phyloP scores from a whole-genome alignment of 306 rosid species.

The Psophocarpus tetragonolobus region DNA sequence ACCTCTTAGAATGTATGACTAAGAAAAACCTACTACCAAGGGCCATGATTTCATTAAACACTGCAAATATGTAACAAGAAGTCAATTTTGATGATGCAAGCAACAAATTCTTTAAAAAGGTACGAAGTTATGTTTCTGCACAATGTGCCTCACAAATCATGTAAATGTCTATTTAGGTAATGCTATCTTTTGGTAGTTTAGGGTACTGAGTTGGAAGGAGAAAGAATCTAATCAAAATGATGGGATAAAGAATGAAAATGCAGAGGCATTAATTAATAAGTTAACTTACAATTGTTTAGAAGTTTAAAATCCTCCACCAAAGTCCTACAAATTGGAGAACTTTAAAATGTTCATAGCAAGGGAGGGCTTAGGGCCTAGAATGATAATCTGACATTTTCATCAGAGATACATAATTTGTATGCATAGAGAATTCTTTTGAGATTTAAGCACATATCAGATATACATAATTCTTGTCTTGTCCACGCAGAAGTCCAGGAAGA shows the following conservation, averaged over 20 bases:
- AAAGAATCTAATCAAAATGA: not conserved
- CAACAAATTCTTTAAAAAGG: not conserved
- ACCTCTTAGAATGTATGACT: not conserved
- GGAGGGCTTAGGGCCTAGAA: not conserved
- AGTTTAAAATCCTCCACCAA: not conserved
- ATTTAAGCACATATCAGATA: not conserved
- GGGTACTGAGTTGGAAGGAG: not conserved
- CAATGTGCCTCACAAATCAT: not conserved
- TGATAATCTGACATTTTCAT: constrained; percentile 16
- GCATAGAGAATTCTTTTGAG: not conserved
- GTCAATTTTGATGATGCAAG: constrained; percentile 20
- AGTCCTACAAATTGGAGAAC: not conserved
- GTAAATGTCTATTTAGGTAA: not conserved
- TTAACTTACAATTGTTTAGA: not conserved
- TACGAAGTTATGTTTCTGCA: not conserved
- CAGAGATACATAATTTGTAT: not conserved
- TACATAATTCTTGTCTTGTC: not conserved
- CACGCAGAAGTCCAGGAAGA: not conserved
- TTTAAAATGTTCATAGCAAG: not conserved
- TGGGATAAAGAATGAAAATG: not conserved
- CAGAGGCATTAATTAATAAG: not conserved
- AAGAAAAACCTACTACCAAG: constrained; percentile 1
- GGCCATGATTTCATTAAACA: not conserved
- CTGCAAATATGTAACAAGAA: not conserved
- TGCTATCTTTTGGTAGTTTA: not conserved